A percentile compares a stretch with the other conserved stretches of the same genome.
These are phyloP conservation scores for Plasmodium malariae DNA, from an alignment of 169 alveolate species.

Conservation along the genomic window DNA sequence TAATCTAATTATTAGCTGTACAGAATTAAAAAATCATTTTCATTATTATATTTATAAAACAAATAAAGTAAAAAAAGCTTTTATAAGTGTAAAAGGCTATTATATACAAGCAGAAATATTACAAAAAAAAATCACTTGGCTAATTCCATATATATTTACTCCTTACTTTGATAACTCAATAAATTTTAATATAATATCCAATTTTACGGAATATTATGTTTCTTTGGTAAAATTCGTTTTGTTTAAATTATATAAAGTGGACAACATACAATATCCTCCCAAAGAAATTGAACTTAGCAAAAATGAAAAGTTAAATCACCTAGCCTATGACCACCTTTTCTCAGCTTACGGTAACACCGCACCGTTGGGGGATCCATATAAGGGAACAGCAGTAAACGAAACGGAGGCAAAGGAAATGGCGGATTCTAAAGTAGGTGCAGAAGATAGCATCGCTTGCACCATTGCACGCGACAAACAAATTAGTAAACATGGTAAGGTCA, in stretches of 20 bases:
- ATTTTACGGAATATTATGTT: conserved; percentile 95
- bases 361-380: not conserved
- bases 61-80: conserved; percentile 88
- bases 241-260: conserved; percentile 92
- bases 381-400: not conserved
- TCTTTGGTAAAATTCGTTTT: conserved; percentile 92
- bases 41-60: conserved; percentile 32
- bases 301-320: conserved; percentile 44
- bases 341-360: not conserved
- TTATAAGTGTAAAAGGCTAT: conserved; percentile 98
- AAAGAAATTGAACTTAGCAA: conserved; percentile 13
- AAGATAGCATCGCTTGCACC: too few species aligned
- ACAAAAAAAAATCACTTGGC: conserved; percentile 95
- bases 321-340: conserved; percentile 32
- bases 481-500: not conserved
- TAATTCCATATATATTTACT: conserved; percentile 97
- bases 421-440: not conserved
- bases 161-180: conserved; percentile 77
- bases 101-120: conserved; percentile 97
- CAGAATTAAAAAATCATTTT: conserved; percentile 29
- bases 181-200: conserved; percentile 88
- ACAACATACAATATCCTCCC: conserved; percentile 91
- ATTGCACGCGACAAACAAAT: too few species aligned
- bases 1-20: conserved; percentile 6
- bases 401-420: not conserved